Base-by-base conservation (phyloP, 768 basidiomycete species). In the Sarcodon sp. region DNA sequence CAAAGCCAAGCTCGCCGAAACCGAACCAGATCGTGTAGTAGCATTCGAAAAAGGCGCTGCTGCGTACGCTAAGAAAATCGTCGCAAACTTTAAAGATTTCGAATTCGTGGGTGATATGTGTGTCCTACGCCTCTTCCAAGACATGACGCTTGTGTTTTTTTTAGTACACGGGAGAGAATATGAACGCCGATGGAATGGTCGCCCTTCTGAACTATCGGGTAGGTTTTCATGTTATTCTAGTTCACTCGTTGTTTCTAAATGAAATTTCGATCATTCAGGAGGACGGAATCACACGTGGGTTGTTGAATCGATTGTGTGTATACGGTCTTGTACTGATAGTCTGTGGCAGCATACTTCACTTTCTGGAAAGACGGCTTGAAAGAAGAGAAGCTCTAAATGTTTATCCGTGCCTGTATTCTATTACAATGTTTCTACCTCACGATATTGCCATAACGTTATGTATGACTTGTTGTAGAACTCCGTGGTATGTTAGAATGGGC, bases 311-410 rank as follows among this genome's bases (percentile, higher is more conserved):
- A 33, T 27, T 51, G 6, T 39, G 9, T 12, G 3, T 13, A 15
- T n/a, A n/a, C n/a, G 11, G 35, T 21, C n/a, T 33, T 31, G 2
- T 32, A 35, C 36, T 54, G 6, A 45, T 51, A 51, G 48, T 49
- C 54, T 34, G 51, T 50, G 45, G 44, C 55, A 85, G 89, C 90
- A 45, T 93, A 87, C 64, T 79, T 94, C 66, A 92, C 83, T 33
- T 87, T 93, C 75, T 97, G 93, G 93, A 94, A 87, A 69, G 79
- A 97, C 66, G 94, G 96, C 35, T 65, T 92, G 55, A 89, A 92
- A 69, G 73, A 79, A 64, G 60, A 75, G 51, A 91, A 91, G 65
- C 72, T 81, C 53, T 90, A 58, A 60, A 35, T 11, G 61, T 60
- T 54, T 53, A 45, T 27, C 21, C 21, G 21, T 27, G 21, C 21